These are phyloP conservation scores for Pestalotiopsis sp. DNA, from an alignment of 2,329 filamentous ascomycete genomes.

Conservation along the genomic window DNA sequence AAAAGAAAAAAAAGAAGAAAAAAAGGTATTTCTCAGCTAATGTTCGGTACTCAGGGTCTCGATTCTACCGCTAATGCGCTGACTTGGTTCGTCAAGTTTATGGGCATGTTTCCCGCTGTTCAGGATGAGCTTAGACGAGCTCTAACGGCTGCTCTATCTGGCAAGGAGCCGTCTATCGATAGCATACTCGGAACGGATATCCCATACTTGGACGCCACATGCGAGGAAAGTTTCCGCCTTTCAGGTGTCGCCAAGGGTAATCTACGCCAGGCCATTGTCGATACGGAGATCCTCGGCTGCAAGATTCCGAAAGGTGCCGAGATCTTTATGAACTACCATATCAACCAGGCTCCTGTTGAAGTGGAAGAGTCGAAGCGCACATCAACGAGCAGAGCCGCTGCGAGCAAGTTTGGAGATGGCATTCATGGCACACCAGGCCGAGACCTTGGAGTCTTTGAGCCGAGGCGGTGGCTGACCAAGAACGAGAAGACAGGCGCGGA, in stretches of 20 bases:
- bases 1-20: background rate
- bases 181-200: conserved; percentile 26
- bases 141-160: conserved; percentile 13
- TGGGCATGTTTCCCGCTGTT: conserved; percentile 17
- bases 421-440: background rate
- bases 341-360: background rate
- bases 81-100: conserved; percentile 19
- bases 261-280: conserved; percentile 9
- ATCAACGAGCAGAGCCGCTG: background rate
- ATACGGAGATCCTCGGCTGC: conserved; percentile 19
- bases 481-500: background rate
- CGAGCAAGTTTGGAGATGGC: background rate
- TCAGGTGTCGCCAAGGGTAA: background rate
- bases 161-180: conserved; percentile 18
- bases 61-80: conserved; percentile 20
- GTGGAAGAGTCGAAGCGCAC: background rate
- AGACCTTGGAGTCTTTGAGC: background rate
- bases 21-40: background rate
- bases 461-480: background rate
- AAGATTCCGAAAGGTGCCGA: conserved; percentile 22
- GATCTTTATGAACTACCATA: background rate
- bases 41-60: conserved; percentile 8
- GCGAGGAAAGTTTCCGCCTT: conserved; percentile 30
- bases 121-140: conserved; percentile 12
- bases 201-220: conserved; percentile 34